These are phyloP conservation scores for Canavalia ensiformis DNA, from an alignment of 306 rosid species.

Conservation along the genomic window DNA sequence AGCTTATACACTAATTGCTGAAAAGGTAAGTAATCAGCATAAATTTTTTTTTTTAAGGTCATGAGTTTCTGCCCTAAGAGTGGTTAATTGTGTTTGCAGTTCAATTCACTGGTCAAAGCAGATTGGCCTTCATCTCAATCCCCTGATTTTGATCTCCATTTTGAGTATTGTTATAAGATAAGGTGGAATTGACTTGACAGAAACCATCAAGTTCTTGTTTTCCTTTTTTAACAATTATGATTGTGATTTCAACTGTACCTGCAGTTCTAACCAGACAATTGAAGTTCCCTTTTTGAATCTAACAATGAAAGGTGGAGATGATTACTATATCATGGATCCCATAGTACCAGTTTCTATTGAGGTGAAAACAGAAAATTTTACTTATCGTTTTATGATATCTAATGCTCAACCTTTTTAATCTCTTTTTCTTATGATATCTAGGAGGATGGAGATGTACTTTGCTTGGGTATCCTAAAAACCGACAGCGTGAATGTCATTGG, in stretches of 20 bases:
- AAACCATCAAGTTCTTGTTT: slow-evolving; percentile 9
- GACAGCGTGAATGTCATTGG: slow-evolving; percentile 74
- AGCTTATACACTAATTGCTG: slow-evolving; percentile 68
- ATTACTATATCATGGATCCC: slow-evolving; percentile 52
- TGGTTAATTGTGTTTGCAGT: slow-evolving; percentile 60
- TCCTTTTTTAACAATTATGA: slow-evolving; percentile 7
- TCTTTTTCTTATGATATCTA: slow-evolving; percentile 51
- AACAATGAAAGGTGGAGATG: slow-evolving; percentile 83
- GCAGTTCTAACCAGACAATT: slow-evolving; percentile 61
- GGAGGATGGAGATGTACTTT: slow-evolving; percentile 45
- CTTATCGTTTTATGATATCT: slow-evolving; percentile 23
- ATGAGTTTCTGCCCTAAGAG: slow-evolving; percentile 26
- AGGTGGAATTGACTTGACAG: slow-evolving; percentile 58
- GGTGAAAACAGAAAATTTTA: slow-evolving; percentile 48
- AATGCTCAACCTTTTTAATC: slow-evolving; percentile 35
- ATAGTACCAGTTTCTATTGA: neutral
- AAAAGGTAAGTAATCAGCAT: slow-evolving; percentile 59
- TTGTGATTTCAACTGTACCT: slow-evolving; percentile 48
- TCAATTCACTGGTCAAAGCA: slow-evolving; percentile 54
- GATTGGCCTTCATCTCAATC: slow-evolving; percentile 44
- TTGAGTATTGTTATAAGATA: slow-evolving; percentile 76
- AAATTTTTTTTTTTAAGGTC: slow-evolving; percentile 14
- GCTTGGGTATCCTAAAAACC: slow-evolving; percentile 71
- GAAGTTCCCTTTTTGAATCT: slow-evolving; percentile 62
- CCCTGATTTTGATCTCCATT: slow-evolving; percentile 51